Percentiles rank a stretch among this genome's conserved stretches.
Conservation (phyloP, 2,329 filamentous ascomycete species). For the Akanthomyces uredinophilus region DNA sequence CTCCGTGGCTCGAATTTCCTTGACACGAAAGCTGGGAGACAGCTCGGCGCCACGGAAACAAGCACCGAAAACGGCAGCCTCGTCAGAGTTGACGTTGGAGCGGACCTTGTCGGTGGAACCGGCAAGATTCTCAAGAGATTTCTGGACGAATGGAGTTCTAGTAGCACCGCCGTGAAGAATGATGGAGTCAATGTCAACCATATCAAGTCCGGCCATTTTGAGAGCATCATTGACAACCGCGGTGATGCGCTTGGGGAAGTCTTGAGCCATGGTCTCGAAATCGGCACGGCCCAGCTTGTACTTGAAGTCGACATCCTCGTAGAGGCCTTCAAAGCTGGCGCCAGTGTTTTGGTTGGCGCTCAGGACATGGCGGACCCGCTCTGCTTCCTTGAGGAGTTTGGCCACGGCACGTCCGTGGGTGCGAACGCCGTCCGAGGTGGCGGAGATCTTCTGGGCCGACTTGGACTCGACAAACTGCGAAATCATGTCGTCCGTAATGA, state of each 20-base stretch:
- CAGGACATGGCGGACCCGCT: slow-evolving; percentile 79
- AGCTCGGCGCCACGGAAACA: slow-evolving; percentile 89
- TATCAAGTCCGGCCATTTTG: slow-evolving; percentile 63
- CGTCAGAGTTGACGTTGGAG: slow-evolving; percentile 93
- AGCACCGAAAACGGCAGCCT: slow-evolving; percentile 92
- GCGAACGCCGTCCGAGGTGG: slow-evolving; percentile 59
- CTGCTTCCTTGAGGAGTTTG: slow-evolving; percentile 89
- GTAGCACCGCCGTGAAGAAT: slow-evolving; percentile 90
- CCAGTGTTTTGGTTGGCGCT: slow-evolving; percentile 85
- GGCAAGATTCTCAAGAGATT: slow-evolving; percentile 70
- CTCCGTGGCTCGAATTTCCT: slow-evolving; percentile 87
- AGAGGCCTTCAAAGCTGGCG: slow-evolving; percentile 79
- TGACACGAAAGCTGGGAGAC: slow-evolving; percentile 94
- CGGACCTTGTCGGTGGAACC: slow-evolving; percentile 74
- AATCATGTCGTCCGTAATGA: slow-evolving; percentile 88
- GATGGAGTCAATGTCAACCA: slow-evolving; percentile 77
- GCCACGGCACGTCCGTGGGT: slow-evolving; percentile 78
- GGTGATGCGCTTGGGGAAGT: slow-evolving; percentile 63
- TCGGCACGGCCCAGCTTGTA: slow-evolving; percentile 77
- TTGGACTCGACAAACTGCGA: slow-evolving; percentile 68
- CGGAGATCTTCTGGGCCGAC: slow-evolving; percentile 58
- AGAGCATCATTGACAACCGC: slow-evolving; percentile 70
- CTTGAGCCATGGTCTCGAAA: slow-evolving; percentile 73
- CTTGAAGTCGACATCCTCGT: slow-evolving; percentile 88
- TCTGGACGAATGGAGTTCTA: slow-evolving; percentile 91